A percentile compares a stretch with the other conserved stretches of the same genome.
phyloP scores from a whole-genome alignment of 305 asterid genomes.

The Fraxinus baroniana region DNA sequence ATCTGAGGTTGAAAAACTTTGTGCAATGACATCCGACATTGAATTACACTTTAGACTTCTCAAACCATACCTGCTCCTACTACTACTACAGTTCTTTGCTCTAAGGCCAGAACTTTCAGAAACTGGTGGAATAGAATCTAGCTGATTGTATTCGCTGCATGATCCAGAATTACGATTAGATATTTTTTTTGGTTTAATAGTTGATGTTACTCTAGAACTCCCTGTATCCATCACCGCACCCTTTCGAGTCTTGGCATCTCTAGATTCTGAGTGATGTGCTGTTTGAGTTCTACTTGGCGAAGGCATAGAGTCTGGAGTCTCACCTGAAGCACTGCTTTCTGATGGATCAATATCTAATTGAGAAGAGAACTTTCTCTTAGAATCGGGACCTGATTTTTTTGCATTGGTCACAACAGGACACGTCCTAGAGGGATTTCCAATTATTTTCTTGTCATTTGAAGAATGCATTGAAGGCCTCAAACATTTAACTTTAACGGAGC shows the following conservation, averaged over 20 bases:
- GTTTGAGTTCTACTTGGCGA: conserved; percentile 26
- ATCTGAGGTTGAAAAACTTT: conserved; percentile 39
- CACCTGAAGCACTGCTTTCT: conserved; percentile 38
- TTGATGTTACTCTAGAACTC: conserved; percentile 39
- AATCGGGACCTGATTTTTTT: conserved; percentile 36
- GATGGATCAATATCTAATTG: conserved; percentile 34
- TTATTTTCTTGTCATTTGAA: conserved; percentile 43
- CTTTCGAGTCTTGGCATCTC: conserved; percentile 28
- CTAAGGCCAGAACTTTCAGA: conserved; percentile 34
- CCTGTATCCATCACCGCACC: conserved; percentile 32
- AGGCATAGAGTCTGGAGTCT: conserved; percentile 19
- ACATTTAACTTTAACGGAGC: conserved; percentile 38
- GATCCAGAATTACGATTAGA: conserved; percentile 31
- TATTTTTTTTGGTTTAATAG: conserved; percentile 30
- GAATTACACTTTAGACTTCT: conserved; percentile 50
- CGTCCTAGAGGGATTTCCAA: conserved; percentile 32
- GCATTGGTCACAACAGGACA: conserved; percentile 22
- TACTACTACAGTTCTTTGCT: conserved; percentile 25
- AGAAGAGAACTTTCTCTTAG: conserved; percentile 39
- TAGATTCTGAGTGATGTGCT: conserved; percentile 25
- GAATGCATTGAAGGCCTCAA: conserved; percentile 41
- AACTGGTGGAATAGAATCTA: conserved; percentile 30
- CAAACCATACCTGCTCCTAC: conserved; percentile 33
- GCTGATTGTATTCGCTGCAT: conserved; percentile 30
- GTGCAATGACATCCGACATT: conserved; percentile 40